Conservation (phyloP, 441 rosid genomes). For the Corymbia calophylla region DNA sequence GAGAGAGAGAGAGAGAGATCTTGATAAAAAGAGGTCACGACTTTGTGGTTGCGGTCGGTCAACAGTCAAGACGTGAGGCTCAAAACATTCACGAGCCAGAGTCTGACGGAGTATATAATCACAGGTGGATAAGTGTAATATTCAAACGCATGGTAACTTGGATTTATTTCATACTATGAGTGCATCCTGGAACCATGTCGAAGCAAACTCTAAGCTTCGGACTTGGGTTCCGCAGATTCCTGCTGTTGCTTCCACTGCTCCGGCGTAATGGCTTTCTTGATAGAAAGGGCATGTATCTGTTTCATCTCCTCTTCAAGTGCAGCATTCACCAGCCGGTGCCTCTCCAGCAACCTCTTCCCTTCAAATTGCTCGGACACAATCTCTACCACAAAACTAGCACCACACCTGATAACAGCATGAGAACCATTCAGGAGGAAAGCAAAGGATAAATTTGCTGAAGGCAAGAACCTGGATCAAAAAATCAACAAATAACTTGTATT, state of each 20-base stretch:
- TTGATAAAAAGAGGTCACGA: not conserved
- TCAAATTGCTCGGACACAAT: conserved; percentile 65
- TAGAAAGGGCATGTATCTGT: conserved; percentile 87
- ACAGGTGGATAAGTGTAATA: not conserved
- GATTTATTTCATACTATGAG: not conserved
- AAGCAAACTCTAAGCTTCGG: conserved; percentile 27
- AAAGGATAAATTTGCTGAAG: not conserved
- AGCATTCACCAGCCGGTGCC: conserved; percentile 75
- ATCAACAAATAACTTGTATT: not conserved
- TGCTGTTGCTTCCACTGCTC: conserved; percentile 68
- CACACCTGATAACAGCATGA: conserved; percentile 41
- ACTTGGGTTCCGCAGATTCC: conserved; percentile 40
- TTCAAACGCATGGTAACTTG: not conserved
- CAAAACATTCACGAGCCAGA: not conserved
- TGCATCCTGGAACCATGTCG: not conserved
- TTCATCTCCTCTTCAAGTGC: conserved; percentile 83
- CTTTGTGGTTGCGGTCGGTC: not conserved
- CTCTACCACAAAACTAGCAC: conserved; percentile 71
- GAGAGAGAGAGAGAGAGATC: not conserved
- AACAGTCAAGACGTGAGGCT: not conserved
- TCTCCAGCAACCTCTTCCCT: conserved; percentile 84
- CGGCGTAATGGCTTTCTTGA: conserved; percentile 69
- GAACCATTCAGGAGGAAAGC: not conserved
- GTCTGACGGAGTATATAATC: not conserved
- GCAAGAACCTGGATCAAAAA: not conserved